Conservation (phyloP, 2,329 filamentous ascomycete genomes). For the Zymoseptoria crescenta region DNA sequence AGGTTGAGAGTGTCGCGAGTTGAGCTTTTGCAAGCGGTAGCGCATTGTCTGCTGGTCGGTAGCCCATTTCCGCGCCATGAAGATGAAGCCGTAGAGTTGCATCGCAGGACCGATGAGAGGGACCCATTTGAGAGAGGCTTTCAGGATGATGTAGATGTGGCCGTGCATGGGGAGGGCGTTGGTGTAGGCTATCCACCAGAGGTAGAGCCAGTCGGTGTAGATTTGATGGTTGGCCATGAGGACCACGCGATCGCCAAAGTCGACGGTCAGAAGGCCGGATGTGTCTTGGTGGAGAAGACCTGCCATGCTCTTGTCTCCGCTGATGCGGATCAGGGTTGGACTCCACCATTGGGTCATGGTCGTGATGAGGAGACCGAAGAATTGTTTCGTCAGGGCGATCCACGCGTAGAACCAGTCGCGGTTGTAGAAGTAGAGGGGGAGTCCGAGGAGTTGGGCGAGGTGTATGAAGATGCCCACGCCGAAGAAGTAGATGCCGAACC, state of each 20-base stretch:
- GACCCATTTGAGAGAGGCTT: slow-evolving; percentile 75
- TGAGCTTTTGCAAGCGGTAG: slow-evolving; percentile 66
- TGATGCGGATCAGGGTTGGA: slow-evolving; percentile 70
- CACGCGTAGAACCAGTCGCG: slow-evolving; percentile 72
- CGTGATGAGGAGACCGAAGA: slow-evolving; percentile 67
- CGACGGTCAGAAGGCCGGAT: slow-evolving; percentile 64
- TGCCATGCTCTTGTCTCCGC: slow-evolving; percentile 70
- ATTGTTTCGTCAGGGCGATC: slow-evolving; percentile 80
- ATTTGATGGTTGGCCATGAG: slow-evolving; percentile 78
- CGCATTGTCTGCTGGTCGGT: slow-evolving; percentile 68
- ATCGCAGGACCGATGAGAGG: slow-evolving; percentile 76
- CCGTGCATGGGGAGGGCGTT: slow-evolving; percentile 61
- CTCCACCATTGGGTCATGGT: slow-evolving; percentile 81
- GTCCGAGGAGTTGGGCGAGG: slow-evolving; percentile 62
- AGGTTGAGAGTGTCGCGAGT: slow-evolving; percentile 36
- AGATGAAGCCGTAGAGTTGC: slow-evolving; percentile 83
- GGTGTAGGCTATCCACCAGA: slow-evolving; percentile 87
- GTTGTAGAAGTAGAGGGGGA: slow-evolving; percentile 66
- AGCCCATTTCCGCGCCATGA: slow-evolving; percentile 85
- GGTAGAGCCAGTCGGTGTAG: slow-evolving; percentile 75
- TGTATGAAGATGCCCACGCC: slow-evolving; percentile 41
- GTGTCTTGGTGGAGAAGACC: slow-evolving; percentile 61
- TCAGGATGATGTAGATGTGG: slow-evolving; percentile 82
- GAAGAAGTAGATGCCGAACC: slow-evolving; percentile 41
- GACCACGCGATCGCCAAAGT: slow-evolving; percentile 72